Evolutionary conservation across 805 yeast species (phyloP), one percentile per base, ranked within the genome.

Genomic region (Tetrapisispora taiwanensis): DNA sequence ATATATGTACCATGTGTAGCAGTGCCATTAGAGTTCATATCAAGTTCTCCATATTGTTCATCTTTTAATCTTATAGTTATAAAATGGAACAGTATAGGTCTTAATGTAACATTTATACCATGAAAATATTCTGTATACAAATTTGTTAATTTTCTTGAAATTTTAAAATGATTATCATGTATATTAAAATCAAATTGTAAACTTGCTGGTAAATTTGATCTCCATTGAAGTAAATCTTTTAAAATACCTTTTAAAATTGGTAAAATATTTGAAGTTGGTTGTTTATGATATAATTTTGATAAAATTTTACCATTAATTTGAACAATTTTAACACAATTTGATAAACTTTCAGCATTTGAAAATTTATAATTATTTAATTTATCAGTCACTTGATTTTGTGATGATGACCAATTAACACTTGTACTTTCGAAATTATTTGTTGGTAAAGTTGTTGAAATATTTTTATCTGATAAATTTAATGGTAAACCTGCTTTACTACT

Each of bases 401-500:
- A 30, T 85, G 86, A 60, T 4, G 75, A 69, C 75, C 78, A 75
- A 48, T 79, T 83, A 60, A 78, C 80, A 67, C 76, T 89, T 43
- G 26, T 27, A 12, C 15, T 15, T 17, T 15, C 18, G 20, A 37
- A 28, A 13, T 27, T 19, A 20, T 40, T 34, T 4, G 73, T 74
- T 0, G 94, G 94, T 20, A 84, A 66, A 45, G 78, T 88, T 0
- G 89, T 80, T 2, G 86, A 79, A 17, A 89, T 81, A 48, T 90
- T 84, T 46, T 82, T 84, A 57, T 84, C 92, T 0, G 92, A 81
- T 47, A 89, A 74, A 43, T 86, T 78, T 36, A 84, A 60, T 0
- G 94, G 94, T 22, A 84, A 63, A 1, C 94, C 94, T 0, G 89
- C 89, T 55, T 84, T 84, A 12, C 89, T 81, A 7, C 87, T 81